Evolutionary conservation across 768 basidiomycete species (phyloP).

Genomic region (Cantharellus anzutake): DNA sequence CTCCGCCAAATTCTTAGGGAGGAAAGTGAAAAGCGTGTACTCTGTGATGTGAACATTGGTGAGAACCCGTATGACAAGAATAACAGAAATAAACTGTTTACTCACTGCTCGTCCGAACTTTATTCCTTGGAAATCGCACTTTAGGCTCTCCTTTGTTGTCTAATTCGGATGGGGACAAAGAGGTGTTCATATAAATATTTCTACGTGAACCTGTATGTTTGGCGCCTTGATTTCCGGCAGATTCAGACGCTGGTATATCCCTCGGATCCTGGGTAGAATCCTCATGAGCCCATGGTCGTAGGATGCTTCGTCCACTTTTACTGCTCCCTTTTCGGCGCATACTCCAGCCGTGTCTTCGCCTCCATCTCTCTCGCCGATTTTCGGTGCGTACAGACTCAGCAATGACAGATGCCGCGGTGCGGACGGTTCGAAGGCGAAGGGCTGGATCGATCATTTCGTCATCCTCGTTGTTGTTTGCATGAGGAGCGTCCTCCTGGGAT

Average conservation of each 20-base stretch:
- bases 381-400: slow-evolving; percentile 74
- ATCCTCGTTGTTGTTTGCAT: neutral
- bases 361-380: slow-evolving; percentile 6
- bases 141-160: slow-evolving; percentile 58
- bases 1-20: slow-evolving; percentile 88
- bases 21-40: slow-evolving; percentile 76
- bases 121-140: slow-evolving; percentile 71
- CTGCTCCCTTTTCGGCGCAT: slow-evolving; percentile 10
- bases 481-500: slow-evolving; percentile 8
- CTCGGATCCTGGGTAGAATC: neutral
- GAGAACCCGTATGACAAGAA: neutral
- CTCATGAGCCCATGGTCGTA: no score
- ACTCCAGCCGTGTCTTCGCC: neutral
- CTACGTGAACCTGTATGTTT: slow-evolving; percentile 35
- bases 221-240: slow-evolving; percentile 9
- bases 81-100: slow-evolving; percentile 9
- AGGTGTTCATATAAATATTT: slow-evolving; percentile 66
- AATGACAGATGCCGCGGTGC: slow-evolving; percentile 79
- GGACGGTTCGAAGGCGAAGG: slow-evolving; percentile 75
- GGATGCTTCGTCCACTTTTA: slow-evolving; percentile 1
- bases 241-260: neutral
- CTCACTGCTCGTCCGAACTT: slow-evolving; percentile 86
- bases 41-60: slow-evolving; percentile 25
- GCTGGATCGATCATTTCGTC: slow-evolving; percentile 39
- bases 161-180: slow-evolving; percentile 42